Percentiles rank a stretch among this genome's conserved stretches.
Conservation (phyloP, 2,329 filamentous ascomycete species). For the Claviceps arundinis region DNA sequence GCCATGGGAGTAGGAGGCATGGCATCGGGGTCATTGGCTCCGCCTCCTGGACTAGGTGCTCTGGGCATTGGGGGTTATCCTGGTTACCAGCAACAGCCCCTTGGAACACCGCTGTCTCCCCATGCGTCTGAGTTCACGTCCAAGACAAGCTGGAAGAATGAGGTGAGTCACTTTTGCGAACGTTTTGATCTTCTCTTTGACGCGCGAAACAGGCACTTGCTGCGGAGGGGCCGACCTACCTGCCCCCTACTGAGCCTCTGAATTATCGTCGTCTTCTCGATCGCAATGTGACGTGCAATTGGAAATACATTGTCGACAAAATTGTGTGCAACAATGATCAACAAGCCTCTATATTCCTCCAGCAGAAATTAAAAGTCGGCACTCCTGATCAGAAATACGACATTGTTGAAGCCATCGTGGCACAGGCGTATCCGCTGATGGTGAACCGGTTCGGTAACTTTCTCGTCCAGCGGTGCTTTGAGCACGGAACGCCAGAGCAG, state of each 20-base stretch:
- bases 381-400: slow-evolving; percentile 93
- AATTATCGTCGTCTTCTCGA: slow-evolving; percentile 94
- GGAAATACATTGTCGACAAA: slow-evolving; percentile 99
- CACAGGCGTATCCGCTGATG: slow-evolving; percentile 91
- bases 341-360: slow-evolving; percentile 95
- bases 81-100: slow-evolving; percentile 40
- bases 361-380: slow-evolving; percentile 96
- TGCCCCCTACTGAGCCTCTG: slow-evolving; percentile 78
- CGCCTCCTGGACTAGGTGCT: slow-evolving; percentile 21
- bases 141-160: slow-evolving; percentile 38
- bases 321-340: slow-evolving; percentile 99
- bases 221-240: slow-evolving; percentile 58
- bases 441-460: slow-evolving; percentile 98
- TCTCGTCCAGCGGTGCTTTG: slow-evolving; percentile 94
- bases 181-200: neutral
- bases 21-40: slow-evolving; percentile 18
- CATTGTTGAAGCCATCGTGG: slow-evolving; percentile 91
- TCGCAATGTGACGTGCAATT: slow-evolving; percentile 93
- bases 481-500: slow-evolving; percentile 90
- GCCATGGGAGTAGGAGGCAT: slow-evolving; percentile 21
- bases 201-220: slow-evolving; percentile 17
- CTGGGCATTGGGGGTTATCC: slow-evolving; percentile 32
- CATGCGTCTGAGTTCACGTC: slow-evolving; percentile 64
- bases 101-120: slow-evolving; percentile 55
- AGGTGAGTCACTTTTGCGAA: slow-evolving; percentile 25